These are phyloP conservation scores for Rhodotorula graminis DNA, from an alignment of 768 basidiomycete species.

Conservation along the genomic window DNA sequence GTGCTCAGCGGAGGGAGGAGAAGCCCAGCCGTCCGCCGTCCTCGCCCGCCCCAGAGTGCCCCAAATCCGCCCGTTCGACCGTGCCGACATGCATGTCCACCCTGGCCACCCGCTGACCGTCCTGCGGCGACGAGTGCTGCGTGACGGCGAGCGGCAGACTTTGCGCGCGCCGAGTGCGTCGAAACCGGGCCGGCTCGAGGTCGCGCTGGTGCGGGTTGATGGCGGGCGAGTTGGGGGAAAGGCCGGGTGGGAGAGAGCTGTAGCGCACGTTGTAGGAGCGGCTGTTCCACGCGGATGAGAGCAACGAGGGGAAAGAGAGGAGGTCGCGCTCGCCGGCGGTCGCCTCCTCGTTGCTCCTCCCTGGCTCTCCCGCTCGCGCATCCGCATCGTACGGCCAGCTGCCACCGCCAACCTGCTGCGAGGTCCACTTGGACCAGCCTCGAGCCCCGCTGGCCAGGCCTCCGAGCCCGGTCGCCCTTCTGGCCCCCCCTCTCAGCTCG, in stretches of 20 bases:
- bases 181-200: no score
- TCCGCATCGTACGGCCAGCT: no score
- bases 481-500: no score
- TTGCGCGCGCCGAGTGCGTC: not conserved
- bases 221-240: not conserved
- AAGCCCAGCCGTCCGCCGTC: not conserved
- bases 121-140: no score
- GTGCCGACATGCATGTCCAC: fast-evolving
- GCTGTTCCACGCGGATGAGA: not conserved
- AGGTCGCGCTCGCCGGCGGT: not conserved
- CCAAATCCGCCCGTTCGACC: not conserved
- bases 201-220: no score
- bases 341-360: not conserved
- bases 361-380: no score
- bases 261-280: slow-evolving; percentile 13
- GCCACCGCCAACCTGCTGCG: no score
- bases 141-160: not conserved
- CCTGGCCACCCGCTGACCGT: no score
- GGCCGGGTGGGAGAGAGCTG: not conserved
- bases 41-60: not conserved
- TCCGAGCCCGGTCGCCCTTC: no score
- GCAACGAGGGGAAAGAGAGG: not conserved
- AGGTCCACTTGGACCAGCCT: no score
- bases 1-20: not conserved
- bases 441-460: no score